phyloP scores from a whole-genome alignment of 495 filamentous ascomycete genomes.

The Daldinia caldariorum region DNA sequence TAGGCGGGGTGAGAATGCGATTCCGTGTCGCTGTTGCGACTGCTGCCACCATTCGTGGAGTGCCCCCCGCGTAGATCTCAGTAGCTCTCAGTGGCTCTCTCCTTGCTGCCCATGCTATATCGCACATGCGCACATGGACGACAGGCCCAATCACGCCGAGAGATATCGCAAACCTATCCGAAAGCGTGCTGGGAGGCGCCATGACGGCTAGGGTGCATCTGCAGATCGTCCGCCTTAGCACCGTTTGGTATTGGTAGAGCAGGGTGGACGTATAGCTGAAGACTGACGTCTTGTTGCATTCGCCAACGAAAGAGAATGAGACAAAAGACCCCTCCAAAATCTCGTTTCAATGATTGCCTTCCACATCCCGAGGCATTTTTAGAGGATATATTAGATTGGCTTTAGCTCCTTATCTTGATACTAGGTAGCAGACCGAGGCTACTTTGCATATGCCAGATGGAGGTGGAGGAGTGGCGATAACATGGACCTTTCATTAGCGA shows the following conservation, averaged over 20 bases:
- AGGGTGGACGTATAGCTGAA: slow-evolving; percentile 32
- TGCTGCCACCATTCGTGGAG: slow-evolving; percentile 37
- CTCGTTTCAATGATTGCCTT: slow-evolving; percentile 16
- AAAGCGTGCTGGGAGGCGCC: slow-evolving; percentile 39
- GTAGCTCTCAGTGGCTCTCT: slow-evolving; percentile 42
- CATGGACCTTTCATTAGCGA: slow-evolving; percentile 34
- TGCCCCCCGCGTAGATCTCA: slow-evolving; percentile 45
- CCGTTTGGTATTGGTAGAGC: slow-evolving; percentile 31
- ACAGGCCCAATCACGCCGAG: slow-evolving; percentile 30
- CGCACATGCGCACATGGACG: slow-evolving; percentile 42
- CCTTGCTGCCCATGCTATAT: slow-evolving; percentile 38
- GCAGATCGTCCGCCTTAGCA: slow-evolving; percentile 41
- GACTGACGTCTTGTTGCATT: slow-evolving; percentile 45
- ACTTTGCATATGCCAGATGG: slow-evolving; percentile 43
- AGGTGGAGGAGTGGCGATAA: slow-evolving; percentile 28
- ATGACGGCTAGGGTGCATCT: slow-evolving; percentile 31
- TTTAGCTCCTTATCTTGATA: slow-evolving; percentile 41
- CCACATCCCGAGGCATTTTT: slow-evolving; percentile 29
- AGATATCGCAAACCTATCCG: slow-evolving; percentile 40
- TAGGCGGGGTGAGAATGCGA: slow-evolving; percentile 27
- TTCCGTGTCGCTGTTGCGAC: slow-evolving; percentile 35
- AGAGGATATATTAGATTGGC: slow-evolving; percentile 19
- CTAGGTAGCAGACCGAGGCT: slow-evolving; percentile 36
- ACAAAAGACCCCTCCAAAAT: slow-evolving; percentile 17
- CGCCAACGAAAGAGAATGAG: slow-evolving; percentile 17